These are phyloP conservation scores for Thielaviopsis musarum DNA, from an alignment of 2,329 filamentous ascomycete genomes.

Conservation along the genomic window DNA sequence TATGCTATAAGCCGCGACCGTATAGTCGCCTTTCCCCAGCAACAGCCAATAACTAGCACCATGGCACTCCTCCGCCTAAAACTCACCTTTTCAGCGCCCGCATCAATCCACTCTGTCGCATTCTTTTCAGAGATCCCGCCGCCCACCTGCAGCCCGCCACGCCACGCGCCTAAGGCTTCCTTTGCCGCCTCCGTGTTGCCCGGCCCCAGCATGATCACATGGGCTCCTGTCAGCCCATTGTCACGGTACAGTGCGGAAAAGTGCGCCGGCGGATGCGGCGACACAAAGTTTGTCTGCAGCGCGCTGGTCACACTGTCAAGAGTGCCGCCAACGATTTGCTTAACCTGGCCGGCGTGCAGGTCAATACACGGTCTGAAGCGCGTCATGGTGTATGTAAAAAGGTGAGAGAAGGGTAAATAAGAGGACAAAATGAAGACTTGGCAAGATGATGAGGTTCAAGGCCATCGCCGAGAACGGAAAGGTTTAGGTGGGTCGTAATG, in stretches of 20 bases:
- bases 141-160: slow-evolving; percentile 66
- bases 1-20: too few species aligned
- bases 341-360: slow-evolving; percentile 90
- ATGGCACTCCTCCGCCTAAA: neutral
- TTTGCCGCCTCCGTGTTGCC: slow-evolving; percentile 68
- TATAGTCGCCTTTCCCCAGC: too few species aligned
- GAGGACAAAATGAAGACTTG: neutral
- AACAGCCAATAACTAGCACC: too few species aligned
- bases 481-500: neutral
- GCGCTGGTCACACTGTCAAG: slow-evolving; percentile 48
- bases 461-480: neutral
- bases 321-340: slow-evolving; percentile 95
- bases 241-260: slow-evolving; percentile 72
- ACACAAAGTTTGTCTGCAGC: slow-evolving; percentile 86
- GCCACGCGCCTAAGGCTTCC: slow-evolving; percentile 67
- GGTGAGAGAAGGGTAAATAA: too few species aligned
- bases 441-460: neutral
- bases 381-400: slow-evolving; percentile 45
- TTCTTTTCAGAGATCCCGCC: slow-evolving; percentile 85
- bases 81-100: slow-evolving; percentile 75
- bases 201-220: slow-evolving; percentile 92
- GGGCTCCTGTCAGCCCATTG: slow-evolving; percentile 57
- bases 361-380: slow-evolving; percentile 93
- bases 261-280: slow-evolving; percentile 61
- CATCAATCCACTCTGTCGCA: slow-evolving; percentile 69